Percentiles rank a stretch among this genome's conserved stretches.
phyloP scores from a whole-genome alignment of 352 stramenopile genomes.

The Phytophthora podocarpi region DNA sequence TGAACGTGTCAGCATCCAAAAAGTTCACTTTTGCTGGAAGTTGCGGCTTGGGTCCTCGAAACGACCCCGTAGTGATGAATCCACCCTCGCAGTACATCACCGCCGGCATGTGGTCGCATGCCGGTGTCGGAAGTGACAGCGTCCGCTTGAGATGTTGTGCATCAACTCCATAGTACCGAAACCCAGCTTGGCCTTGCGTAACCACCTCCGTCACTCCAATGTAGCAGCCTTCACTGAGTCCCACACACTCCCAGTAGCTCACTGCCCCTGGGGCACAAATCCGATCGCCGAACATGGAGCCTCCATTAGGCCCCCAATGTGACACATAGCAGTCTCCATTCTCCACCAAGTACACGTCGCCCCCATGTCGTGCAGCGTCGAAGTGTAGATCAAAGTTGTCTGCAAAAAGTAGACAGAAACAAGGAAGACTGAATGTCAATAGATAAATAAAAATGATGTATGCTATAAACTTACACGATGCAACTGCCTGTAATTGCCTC shows the following conservation, averaged over 20 bases:
- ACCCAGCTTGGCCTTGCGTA: conserved; percentile 36
- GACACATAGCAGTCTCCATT: conserved; percentile 41
- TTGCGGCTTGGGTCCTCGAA: conserved; percentile 53
- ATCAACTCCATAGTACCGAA: conserved; percentile 45
- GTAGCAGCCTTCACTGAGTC: conserved; percentile 68
- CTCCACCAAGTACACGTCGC: conserved; percentile 53
- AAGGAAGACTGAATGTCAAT: too few species aligned
- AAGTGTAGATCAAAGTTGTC: conserved; percentile 60
- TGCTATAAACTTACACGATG: conserved; percentile 47
- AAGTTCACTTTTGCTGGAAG: conserved; percentile 47
- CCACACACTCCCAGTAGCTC: conserved; percentile 76
- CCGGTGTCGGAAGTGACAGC: conserved; percentile 52
- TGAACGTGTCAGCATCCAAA: conserved; percentile 54
- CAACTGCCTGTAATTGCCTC: conserved; percentile 51
- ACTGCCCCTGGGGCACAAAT: conserved; percentile 39
- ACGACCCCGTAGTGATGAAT: conserved; percentile 73
- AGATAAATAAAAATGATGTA: too few species aligned
- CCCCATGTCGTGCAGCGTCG: conserved; percentile 39
- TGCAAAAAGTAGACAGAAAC: conserved; percentile 22
- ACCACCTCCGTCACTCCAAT: conserved; percentile 53
- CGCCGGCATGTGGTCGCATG: conserved; percentile 71
- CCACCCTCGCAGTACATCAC: conserved; percentile 77
- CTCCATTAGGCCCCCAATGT: conserved; percentile 47
- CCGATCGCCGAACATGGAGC: conserved; percentile 60
- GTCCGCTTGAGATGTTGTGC: conserved; percentile 49